These are phyloP conservation scores for Oryza coarctata DNA, from an alignment of 176 grass and related monocot genomes.

Conservation along the genomic window DNA sequence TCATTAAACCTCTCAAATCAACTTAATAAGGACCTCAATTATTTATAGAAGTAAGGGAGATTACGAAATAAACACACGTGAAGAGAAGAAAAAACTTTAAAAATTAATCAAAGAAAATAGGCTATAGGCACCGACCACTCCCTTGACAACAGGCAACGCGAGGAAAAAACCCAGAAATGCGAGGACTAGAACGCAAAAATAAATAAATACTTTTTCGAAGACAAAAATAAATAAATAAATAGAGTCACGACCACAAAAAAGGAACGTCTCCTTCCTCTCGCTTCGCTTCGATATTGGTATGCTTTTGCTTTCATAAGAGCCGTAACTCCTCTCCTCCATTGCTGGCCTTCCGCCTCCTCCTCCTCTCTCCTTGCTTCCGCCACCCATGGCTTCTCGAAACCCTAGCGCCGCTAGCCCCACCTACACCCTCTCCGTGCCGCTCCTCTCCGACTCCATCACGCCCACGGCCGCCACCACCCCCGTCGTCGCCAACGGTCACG, in stretches of 20 bases:
- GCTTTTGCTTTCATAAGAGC: conserved; percentile 40
- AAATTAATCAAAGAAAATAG: neutral
- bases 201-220: neutral
- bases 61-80: neutral
- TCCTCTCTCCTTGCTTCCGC: neutral
- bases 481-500: conserved; percentile 42
- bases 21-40: neutral
- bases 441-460: conserved; percentile 44
- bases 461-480: neutral
- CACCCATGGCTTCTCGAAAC: conserved; percentile 32
- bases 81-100: neutral
- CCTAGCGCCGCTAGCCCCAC: conserved; percentile 31
- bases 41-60: neutral
- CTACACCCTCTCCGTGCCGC: conserved; percentile 57
- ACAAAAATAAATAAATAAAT: neutral
- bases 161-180: neutral
- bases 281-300: neutral
- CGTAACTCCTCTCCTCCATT: conserved; percentile 34
- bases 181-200: neutral
- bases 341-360: conserved; percentile 6
- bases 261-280: conserved; percentile 8
- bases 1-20: neutral
- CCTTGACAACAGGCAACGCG: neutral
- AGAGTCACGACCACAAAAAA: conserved; percentile 27
- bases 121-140: neutral